A percentile compares a stretch with the other conserved stretches of the same genome.
Evolutionary conservation across 371 early-diverging fungal genomes (phyloP).

Genomic region (Antonospora locustae): DNA sequence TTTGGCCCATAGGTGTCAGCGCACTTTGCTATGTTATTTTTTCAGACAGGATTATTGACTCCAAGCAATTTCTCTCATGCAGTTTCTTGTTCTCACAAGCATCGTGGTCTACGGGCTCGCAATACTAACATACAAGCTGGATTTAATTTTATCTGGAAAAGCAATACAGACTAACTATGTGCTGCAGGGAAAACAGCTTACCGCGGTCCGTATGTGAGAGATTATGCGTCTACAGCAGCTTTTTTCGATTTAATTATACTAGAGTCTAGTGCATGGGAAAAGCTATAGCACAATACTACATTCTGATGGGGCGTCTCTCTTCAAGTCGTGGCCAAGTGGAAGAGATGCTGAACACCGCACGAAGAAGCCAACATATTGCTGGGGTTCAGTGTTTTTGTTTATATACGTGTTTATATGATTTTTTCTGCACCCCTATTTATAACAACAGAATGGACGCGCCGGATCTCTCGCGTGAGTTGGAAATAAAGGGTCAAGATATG

Average conservation of each 20-base stretch:
- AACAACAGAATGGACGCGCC: constrained; percentile 17
- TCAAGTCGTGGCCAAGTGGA: no score
- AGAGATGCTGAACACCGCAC: no score
- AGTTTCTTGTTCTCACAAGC: constrained; percentile 41
- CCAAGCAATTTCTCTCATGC: constrained; percentile 26
- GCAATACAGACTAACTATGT: no score
- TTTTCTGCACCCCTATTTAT: constrained; percentile 2
- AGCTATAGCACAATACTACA: no score
- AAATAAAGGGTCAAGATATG: constrained; percentile 1
- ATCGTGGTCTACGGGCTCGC: constrained; percentile 40
- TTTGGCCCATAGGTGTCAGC: constrained; percentile 54
- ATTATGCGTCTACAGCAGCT: no score
- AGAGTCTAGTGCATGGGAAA: no score
- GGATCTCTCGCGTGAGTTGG: neutral
- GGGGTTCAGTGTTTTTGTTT: neutral
- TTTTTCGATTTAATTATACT: no score
- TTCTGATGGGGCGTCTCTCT: no score
- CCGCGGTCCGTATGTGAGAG: no score
- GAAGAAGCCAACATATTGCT: neutral
- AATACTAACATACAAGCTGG: constrained; percentile 28
- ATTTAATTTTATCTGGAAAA: no score
- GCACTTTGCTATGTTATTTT: constrained; percentile 48
- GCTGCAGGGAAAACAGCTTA: no score
- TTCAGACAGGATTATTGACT: constrained; percentile 24
- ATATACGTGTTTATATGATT: neutral